Evolutionary conservation across 2,329 filamentous ascomycete species (phyloP).

Genomic region (Anthostomella pinea): DNA sequence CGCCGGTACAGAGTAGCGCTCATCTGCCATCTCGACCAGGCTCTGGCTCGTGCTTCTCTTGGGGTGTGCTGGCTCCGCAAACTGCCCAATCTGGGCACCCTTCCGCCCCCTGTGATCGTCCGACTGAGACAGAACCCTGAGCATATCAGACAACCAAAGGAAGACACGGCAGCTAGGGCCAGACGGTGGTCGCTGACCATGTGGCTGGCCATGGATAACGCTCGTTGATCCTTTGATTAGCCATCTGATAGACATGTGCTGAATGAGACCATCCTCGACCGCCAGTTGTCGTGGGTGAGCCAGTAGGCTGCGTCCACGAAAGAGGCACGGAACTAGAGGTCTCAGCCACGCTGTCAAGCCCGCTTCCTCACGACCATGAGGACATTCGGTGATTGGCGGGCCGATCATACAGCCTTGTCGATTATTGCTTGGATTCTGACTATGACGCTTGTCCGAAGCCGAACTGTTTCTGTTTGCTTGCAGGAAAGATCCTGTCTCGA

Average conservation of each 20-base stretch:
- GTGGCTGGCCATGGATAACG: constrained; percentile 18
- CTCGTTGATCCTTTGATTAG: constrained; percentile 2
- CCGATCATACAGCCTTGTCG: constrained; percentile 8
- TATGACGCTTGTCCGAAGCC: no score
- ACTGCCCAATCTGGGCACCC: constrained; percentile 4
- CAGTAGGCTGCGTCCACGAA: constrained; percentile 29
- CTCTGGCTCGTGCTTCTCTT: no score
- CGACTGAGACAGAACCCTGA: constrained; percentile 26
- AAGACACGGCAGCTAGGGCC: constrained; percentile 3
- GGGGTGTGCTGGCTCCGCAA: no score
- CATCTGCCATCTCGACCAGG: not conserved
- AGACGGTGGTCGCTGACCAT: constrained; percentile 22
- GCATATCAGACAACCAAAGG: constrained; percentile 8
- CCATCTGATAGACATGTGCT: constrained; percentile 7
- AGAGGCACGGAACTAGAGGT: constrained; percentile 19
- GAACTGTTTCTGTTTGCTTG: no score
- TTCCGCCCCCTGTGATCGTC: constrained; percentile 13
- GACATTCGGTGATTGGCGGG: constrained; percentile 13
- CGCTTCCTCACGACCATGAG: constrained; percentile 13
- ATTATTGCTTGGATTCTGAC: no score
- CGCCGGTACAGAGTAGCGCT: constrained; percentile 10
- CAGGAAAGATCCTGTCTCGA: constrained; percentile 1
- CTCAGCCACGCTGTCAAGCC: constrained; percentile 27
- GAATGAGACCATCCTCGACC: constrained; percentile 12
- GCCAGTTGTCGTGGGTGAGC: constrained; percentile 13